Percentiles rank a stretch among this genome's conserved stretches.
These are phyloP conservation scores for Chloris gayana DNA, from an alignment of 176 grass and related monocot species.

Conservation along the genomic window DNA sequence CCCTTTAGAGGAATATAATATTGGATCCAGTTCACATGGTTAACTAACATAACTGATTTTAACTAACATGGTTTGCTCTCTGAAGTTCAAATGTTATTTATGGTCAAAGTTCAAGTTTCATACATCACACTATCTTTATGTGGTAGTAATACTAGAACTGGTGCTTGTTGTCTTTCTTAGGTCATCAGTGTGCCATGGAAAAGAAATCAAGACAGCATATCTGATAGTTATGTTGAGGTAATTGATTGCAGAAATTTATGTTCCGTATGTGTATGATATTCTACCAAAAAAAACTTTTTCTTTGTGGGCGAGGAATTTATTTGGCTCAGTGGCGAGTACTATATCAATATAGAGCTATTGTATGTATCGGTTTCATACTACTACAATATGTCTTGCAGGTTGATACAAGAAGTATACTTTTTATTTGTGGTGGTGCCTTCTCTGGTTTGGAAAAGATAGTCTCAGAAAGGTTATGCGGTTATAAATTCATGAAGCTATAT, in stretches of 20 bases:
- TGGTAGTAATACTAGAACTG: background rate
- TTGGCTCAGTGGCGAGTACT: background rate
- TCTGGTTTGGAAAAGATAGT: constrained; percentile 67
- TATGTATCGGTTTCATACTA: constrained; percentile 8
- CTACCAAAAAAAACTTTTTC: constrained; percentile 3
- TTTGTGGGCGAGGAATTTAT: too few relatives aligned
- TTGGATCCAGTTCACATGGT: constrained; percentile 12
- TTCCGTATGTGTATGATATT: background rate
- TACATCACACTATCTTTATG: too few relatives aligned
- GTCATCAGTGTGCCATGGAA: constrained; percentile 72
- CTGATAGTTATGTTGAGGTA: constrained; percentile 51
- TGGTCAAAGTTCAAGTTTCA: too few relatives aligned
- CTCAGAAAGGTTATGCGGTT: constrained; percentile 55
- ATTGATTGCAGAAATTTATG: constrained; percentile 7
- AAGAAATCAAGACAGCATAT: constrained; percentile 47
- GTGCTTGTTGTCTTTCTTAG: constrained; percentile 38
- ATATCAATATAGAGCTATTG: background rate
- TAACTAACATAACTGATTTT: background rate
- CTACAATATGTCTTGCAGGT: constrained; percentile 56
- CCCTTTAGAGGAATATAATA: background rate
- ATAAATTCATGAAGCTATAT: constrained; percentile 12
- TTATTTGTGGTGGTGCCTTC: constrained; percentile 85
- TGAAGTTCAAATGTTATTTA: too few relatives aligned
- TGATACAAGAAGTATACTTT: constrained; percentile 74
- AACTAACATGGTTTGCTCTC: constrained; percentile 7